Percentiles rank a stretch among this genome's conserved stretches.
Evolutionary conservation across 2,329 filamentous ascomycete genomes (phyloP).

Genomic region (Trichoderma lentiforme): DNA sequence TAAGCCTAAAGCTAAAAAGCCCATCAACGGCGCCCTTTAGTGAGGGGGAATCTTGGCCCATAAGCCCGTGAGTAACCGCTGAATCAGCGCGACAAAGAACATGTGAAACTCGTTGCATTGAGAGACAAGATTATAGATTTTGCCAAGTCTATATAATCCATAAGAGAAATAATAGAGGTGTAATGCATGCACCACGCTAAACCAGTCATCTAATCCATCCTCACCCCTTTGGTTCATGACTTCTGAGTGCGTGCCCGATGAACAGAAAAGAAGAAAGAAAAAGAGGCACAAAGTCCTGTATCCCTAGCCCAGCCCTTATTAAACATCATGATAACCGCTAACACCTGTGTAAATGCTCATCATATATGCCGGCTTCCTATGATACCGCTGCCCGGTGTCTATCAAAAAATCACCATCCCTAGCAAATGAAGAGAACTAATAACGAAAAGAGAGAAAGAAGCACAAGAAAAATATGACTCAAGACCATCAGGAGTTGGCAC

Average conservation of each 20-base stretch:
- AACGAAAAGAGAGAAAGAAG: background rate
- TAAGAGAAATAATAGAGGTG: background rate
- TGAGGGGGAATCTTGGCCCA: constrained; percentile 1
- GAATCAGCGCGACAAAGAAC: background rate
- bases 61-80: background rate
- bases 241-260: background rate
- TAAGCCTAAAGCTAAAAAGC: background rate
- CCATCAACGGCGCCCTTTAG: constrained; percentile 6
- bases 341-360: constrained; percentile 18
- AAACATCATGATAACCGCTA: constrained; percentile 13
- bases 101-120: background rate
- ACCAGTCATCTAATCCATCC: background rate
- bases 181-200: background rate
- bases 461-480: background rate
- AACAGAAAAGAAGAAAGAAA: background rate
- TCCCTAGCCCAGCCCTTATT: constrained; percentile 5
- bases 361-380: constrained; percentile 8
- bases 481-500: background rate
- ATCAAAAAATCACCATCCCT: background rate
- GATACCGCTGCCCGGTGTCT: background rate
- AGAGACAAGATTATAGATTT: background rate
- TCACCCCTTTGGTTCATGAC: background rate
- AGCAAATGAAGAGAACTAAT: background rate
- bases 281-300: background rate
- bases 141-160: background rate